phyloP scores from a whole-genome alignment of 768 basidiomycete species.

The Boletus fagicola region DNA sequence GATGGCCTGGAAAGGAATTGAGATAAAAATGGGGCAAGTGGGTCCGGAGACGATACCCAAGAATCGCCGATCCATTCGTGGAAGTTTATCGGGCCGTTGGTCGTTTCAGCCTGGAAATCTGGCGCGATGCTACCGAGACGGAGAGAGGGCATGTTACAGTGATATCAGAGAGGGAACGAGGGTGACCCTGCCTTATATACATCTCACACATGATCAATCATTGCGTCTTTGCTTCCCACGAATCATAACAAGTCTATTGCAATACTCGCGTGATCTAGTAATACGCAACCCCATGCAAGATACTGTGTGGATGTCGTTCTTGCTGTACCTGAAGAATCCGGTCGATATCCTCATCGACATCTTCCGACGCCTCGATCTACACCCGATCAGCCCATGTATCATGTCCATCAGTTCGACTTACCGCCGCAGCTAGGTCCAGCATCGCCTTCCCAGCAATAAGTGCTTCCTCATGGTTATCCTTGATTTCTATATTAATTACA shows the following conservation, averaged over 20 bases:
- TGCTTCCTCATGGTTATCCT: conserved; percentile 99
- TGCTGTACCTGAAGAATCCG: conserved; percentile 80
- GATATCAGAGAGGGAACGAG: conserved; percentile 2
- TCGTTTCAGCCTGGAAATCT: conserved; percentile 89
- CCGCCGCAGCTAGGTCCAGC: conserved; percentile 84
- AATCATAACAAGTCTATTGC: conserved; percentile 16
- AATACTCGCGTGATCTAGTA: conserved; percentile 53
- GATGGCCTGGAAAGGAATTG: conserved; percentile 52
- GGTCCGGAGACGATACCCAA: conserved; percentile 60
- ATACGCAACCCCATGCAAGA: conserved; percentile 89
- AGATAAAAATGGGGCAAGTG: not conserved
- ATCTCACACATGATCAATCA: conserved; percentile 32
- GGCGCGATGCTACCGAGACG: conserved; percentile 88
- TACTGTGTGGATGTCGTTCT: conserved; percentile 86
- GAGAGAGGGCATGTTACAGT: conserved; percentile 48
- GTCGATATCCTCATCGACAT: conserved; percentile 91
- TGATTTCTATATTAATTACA: conserved; percentile 96
- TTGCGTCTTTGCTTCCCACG: conserved; percentile 70
- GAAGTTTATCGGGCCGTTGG: conserved; percentile 83
- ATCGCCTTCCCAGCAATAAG: conserved; percentile 94
- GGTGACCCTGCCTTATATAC: not conserved
- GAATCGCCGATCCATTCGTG: conserved; percentile 89
- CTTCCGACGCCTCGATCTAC: conserved; percentile 81
- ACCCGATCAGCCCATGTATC: conserved; percentile 12
- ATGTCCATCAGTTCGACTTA: conserved; percentile 41